Conservation (phyloP, 768 basidiomycete species). For the Podaxis carcinomalis region DNA sequence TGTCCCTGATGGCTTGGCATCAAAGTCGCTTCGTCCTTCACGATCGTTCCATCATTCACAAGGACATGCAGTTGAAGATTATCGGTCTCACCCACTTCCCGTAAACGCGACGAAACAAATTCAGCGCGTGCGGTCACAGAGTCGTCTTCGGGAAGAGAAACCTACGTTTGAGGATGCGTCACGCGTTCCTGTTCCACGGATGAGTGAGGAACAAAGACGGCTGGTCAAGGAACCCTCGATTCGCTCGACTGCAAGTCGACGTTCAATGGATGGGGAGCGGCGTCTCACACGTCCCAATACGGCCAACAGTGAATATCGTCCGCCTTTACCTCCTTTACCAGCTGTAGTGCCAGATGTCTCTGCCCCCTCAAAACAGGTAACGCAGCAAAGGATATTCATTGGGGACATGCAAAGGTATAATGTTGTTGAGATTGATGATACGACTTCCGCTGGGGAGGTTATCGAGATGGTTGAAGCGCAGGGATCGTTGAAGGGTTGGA, state of each 20-base stretch:
- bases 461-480: conserved; percentile 59
- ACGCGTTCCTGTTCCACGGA: conserved; percentile 5
- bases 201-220: conserved; percentile 4
- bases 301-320: conserved; percentile 8
- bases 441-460: conserved; percentile 72
- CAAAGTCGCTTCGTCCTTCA: conserved; percentile 38
- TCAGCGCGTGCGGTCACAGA: conserved; percentile 8
- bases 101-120: conserved; percentile 15
- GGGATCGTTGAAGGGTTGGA: conserved; percentile 60
- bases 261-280: conserved; percentile 27
- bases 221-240: not conserved
- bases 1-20: conserved; percentile 1
- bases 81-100: conserved; percentile 27
- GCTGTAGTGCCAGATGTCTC: conserved; percentile 32
- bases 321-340: conserved; percentile 12
- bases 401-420: conserved; percentile 73
- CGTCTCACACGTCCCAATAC: conserved; percentile 20
- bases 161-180: conserved; percentile 8
- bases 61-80: conserved; percentile 28
- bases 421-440: conserved; percentile 63
- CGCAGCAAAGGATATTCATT: conserved; percentile 74
- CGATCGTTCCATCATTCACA: conserved; percentile 60
- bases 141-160: conserved; percentile 9
- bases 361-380: conserved; percentile 27
- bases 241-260: conserved; percentile 16